phyloP scores from a whole-genome alignment of 2,329 filamentous ascomycete genomes.

The Monosporascus sp. region DNA sequence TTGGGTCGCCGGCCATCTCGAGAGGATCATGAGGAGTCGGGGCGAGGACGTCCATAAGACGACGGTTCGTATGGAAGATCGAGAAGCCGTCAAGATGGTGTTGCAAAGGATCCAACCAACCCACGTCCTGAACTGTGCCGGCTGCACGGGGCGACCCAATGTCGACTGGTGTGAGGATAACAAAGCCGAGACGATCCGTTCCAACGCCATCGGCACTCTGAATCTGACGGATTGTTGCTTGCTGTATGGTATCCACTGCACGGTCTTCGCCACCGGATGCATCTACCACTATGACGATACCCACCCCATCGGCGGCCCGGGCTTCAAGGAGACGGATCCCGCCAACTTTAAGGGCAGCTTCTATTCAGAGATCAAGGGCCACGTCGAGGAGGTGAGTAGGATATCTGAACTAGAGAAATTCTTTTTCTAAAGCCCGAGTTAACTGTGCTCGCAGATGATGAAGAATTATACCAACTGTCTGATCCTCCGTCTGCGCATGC shows the following conservation, averaged over 20 bases:
- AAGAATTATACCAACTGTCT: slow-evolving; percentile 56
- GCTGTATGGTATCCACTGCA: slow-evolving; percentile 54
- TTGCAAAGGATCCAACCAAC: slow-evolving; percentile 57
- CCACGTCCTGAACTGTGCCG: slow-evolving; percentile 61
- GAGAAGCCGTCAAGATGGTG: slow-evolving; percentile 49
- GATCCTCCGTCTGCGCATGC: slow-evolving; percentile 63
- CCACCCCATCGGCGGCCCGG: slow-evolving; percentile 54
- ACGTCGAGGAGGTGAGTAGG: slow-evolving; percentile 53
- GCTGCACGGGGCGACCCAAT: slow-evolving; percentile 59
- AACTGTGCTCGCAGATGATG: slow-evolving; percentile 42
- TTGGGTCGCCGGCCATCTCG: slow-evolving; percentile 59
- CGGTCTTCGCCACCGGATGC: slow-evolving; percentile 63
- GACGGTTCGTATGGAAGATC: slow-evolving; percentile 60
- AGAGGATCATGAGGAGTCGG: slow-evolving; percentile 50
- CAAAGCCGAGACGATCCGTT: slow-evolving; percentile 61
- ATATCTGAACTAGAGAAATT: background rate
- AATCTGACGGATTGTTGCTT: slow-evolving; percentile 59
- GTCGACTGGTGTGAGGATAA: slow-evolving; percentile 69
- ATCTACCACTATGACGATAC: slow-evolving; percentile 59
- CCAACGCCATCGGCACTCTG: slow-evolving; percentile 60
- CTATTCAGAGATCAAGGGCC: slow-evolving; percentile 62
- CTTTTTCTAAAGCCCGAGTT: background rate
- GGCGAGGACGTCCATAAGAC: slow-evolving; percentile 57
- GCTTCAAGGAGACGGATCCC: slow-evolving; percentile 55
- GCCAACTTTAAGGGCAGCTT: slow-evolving; percentile 64